Evolutionary conservation across 2,329 filamentous ascomycete species (phyloP), one percentile per base, ranked within the genome.

Genomic region (Rasamsonia emersonii): DNA sequence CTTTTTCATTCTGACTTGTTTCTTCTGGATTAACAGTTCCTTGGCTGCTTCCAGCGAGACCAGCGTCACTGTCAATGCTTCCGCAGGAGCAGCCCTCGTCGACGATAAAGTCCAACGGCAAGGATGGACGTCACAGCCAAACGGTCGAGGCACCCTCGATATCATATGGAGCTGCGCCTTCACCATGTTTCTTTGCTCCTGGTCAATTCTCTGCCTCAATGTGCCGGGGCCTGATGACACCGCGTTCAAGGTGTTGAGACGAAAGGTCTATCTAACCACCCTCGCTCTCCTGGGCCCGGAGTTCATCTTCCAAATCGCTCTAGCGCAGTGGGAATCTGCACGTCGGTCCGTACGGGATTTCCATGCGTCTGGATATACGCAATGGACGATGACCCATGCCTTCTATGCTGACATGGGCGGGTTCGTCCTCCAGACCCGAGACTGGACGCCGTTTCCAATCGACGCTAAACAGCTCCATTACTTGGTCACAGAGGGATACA

Each of bases 361-460:
- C 38, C 35, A 38, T 17, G 16, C 17, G n/a, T 21, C 36, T 36
- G 33, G 36, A n/a, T 24, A 40, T 18, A 11, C 31, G 10, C 26
- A 50, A 3, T 68, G 63, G 62, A 62, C 55, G 0, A 43, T 61
- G 28, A 52, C 33, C 7, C 54, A 66, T 32, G 59, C 52, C 1
- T 65, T 66, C 38, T 62, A 54, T 33, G 59, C 52, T 3, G 56
- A 64, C 29, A 62, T 59, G 51, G 62, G 64, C 1, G 61, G 62
- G 3, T 54, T 64, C 31, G 18, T 53, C 1, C 44, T 66, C 1
- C 32, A 49, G 7, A 44, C 45, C 7, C 43, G 39, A 2, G 58
- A 59, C 11, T 49, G 30, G 11, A 19, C 36, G 2, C 26, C 43
- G 0, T 61, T 65, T 32, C 58, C 62, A 3, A 41, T 65, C 5